Base-by-base conservation (phyloP, 2,329 filamentous ascomycete genomes). In the Pestalotiopsis sp. region DNA sequence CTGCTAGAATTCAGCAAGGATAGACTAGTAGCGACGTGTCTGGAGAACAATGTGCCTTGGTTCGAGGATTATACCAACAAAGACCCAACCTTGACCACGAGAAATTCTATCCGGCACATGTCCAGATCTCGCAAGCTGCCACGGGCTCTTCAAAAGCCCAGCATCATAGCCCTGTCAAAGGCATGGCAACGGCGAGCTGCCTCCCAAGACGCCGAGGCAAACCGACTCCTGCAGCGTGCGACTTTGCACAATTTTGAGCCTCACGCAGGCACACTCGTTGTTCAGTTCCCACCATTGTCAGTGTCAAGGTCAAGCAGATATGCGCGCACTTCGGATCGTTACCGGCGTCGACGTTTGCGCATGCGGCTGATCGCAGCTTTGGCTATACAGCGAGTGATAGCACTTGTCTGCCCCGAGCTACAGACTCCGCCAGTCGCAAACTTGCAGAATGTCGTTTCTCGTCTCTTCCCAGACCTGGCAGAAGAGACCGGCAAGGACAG, bases 61-160 rank as follows among this genome's bases (percentile, higher is more conserved):
- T 93, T 94, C 71, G 93, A 96, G 77, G 96, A 99, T 77, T 82
- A 84, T 57, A 98, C 95, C 1, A 99, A 99, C 76, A 79, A 84
- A 17, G 92, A 98, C 74, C 86, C 84, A 9, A 94, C 91, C 0
- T 81, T 97, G 69, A 97, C 96, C 0, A 81, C 86, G 59, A 88
- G 96, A 49, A 99, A 99, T 75, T 90, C 95, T 0, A 84, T 98
- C 49, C 89, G 95, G 39, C 82, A 92, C 77, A 78, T 97, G 58
- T 84, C 88, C 23, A 81, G 83, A 31, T 80, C 86, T 4, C 80
- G 90, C 68, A 75, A 78, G 2, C 81, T 98, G 3, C 95, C 96
- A 0, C 78, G 78, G 11, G 93, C 94, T 0, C 81, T 98, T 2
- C 88, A 88, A 70, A 89, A 90, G 67, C 82, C 86, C 0, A 84